phyloP scores from a whole-genome alignment of 257 asterid species.

The Penstemon eatonii region DNA sequence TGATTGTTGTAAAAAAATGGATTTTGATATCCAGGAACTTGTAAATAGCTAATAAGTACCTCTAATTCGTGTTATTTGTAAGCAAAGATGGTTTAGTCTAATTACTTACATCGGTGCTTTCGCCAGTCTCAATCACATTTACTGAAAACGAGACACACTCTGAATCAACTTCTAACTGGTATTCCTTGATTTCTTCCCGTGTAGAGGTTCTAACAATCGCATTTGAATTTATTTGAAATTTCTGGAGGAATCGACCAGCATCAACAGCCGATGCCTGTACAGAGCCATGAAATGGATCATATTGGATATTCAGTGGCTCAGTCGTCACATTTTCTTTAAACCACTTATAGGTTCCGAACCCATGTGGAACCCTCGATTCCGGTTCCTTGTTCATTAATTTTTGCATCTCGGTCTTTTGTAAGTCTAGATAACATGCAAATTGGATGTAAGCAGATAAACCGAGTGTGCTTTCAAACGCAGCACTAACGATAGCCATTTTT shows the following conservation, averaged over 20 bases:
- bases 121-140: constrained; percentile 68
- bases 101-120: constrained; percentile 57
- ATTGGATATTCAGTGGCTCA: constrained; percentile 47
- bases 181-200: constrained; percentile 45
- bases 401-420: constrained; percentile 60
- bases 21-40: too few species aligned
- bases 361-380: constrained; percentile 54
- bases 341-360: constrained; percentile 95
- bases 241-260: constrained; percentile 65
- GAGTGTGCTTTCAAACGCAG: constrained; percentile 82
- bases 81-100: background rate
- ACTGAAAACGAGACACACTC: constrained; percentile 49
- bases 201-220: constrained; percentile 48
- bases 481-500: constrained; percentile 79
- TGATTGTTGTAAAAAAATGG: too few species aligned
- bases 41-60: background rate
- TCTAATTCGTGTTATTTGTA: background rate
- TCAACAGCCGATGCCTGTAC: constrained; percentile 63
- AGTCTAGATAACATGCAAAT: constrained; percentile 69
- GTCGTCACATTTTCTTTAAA: constrained; percentile 67
- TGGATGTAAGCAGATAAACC: constrained; percentile 83
- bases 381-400: constrained; percentile 48
- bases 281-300: constrained; percentile 46
- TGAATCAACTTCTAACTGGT: constrained; percentile 49
- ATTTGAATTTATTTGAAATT: constrained; percentile 51